Evolutionary conservation across 345 rosid species (phyloP).

Genomic region (Eucalyptus viminalis): DNA sequence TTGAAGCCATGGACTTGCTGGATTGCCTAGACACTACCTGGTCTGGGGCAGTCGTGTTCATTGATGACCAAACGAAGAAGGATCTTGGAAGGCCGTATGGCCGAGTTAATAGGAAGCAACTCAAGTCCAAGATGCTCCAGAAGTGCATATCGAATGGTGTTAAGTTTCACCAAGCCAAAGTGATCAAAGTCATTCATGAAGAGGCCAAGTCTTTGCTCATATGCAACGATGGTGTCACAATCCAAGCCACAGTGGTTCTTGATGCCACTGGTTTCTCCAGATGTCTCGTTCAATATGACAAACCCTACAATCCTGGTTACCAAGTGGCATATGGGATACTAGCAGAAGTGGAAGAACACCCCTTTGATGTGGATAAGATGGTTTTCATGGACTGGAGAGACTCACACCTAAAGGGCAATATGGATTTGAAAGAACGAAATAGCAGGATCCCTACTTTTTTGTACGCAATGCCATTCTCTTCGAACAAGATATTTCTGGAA

Average conservation of each 20-base stretch:
- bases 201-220: slow-evolving; percentile 67
- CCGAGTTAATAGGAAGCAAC: slow-evolving; percentile 86
- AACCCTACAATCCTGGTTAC: slow-evolving; percentile 93
- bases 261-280: slow-evolving; percentile 98
- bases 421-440: slow-evolving; percentile 47
- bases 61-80: slow-evolving; percentile 44
- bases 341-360: slow-evolving; percentile 94
- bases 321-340: slow-evolving; percentile 93
- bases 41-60: slow-evolving; percentile 86
- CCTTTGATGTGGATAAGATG: slow-evolving; percentile 91
- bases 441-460: slow-evolving; percentile 74
- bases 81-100: slow-evolving; percentile 82
- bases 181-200: slow-evolving; percentile 75
- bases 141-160: slow-evolving; percentile 83
- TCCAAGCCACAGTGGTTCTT: slow-evolving; percentile 81
- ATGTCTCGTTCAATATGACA: slow-evolving; percentile 90
- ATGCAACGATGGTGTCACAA: slow-evolving; percentile 76
- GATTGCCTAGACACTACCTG: slow-evolving; percentile 95
- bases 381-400: slow-evolving; percentile 99
- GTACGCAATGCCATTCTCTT: slow-evolving; percentile 93
- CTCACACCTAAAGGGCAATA: slow-evolving; percentile 40
- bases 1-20: slow-evolving; percentile 92
- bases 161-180: slow-evolving; percentile 87
- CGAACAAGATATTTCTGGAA: slow-evolving; percentile 70
- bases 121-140: slow-evolving; percentile 87